Conservation (phyloP, 2,329 filamentous ascomycete genomes). For the Massarina eburnea region DNA sequence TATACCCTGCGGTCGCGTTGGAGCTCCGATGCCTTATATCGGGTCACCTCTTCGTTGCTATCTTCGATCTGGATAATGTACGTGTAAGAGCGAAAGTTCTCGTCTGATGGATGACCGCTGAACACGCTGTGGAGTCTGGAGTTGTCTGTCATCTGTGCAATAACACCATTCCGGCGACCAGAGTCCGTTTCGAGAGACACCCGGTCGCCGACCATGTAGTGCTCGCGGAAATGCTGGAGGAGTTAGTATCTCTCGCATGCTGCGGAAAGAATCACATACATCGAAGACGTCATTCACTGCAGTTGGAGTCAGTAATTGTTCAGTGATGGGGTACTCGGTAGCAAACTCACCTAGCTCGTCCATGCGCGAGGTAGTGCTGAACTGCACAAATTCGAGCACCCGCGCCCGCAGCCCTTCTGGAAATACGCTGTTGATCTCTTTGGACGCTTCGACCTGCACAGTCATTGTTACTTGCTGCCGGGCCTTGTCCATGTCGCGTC, state of each 20-base stretch:
- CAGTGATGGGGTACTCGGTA: background rate
- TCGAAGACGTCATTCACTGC: constrained; percentile 36
- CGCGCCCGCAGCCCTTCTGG: constrained; percentile 89
- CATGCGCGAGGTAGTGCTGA: constrained; percentile 79
- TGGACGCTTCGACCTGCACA: constrained; percentile 64
- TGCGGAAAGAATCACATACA: constrained; percentile 15
- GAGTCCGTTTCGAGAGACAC: constrained; percentile 37
- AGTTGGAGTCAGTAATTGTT: constrained; percentile 40
- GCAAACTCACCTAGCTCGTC: constrained; percentile 68
- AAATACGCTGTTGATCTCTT: constrained; percentile 88
- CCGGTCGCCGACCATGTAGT: constrained; percentile 35
- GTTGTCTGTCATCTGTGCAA: constrained; percentile 35
- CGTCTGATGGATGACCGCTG: constrained; percentile 27
- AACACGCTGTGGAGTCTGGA: constrained; percentile 32
- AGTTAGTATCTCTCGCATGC: constrained; percentile 8
- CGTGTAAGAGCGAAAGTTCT: constrained; percentile 32
- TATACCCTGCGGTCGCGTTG: constrained; percentile 87
- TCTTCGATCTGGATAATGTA: constrained; percentile 38
- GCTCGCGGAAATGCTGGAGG: constrained; percentile 37
- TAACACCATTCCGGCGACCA: constrained; percentile 29
- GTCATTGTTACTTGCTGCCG: constrained; percentile 31
- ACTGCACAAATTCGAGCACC: constrained; percentile 87
- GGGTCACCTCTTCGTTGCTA: constrained; percentile 51
- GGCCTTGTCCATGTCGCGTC: constrained; percentile 23
- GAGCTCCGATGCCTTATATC: constrained; percentile 59